Conservation (phyloP, 257 asterid genomes). For the Paraleonurus japonicus region DNA sequence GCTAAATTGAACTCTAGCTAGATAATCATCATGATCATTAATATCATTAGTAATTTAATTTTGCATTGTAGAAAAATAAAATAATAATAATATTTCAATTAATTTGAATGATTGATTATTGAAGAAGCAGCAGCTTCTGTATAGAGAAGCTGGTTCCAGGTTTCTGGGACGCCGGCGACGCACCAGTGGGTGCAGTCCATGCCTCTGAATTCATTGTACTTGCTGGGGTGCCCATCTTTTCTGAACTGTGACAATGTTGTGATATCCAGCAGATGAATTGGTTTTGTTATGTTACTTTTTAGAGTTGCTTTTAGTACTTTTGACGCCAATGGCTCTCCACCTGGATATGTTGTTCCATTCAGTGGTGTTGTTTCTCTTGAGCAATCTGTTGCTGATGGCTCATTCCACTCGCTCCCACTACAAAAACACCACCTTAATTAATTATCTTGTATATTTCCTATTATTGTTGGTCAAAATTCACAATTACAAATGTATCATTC, state of each 20-base stretch:
- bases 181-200: constrained; percentile 81
- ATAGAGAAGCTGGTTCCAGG: constrained; percentile 62
- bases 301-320: constrained; percentile 40
- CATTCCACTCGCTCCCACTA: constrained; percentile 62
- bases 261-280: constrained; percentile 44
- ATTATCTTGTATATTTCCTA: no score
- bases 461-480: no score
- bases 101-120: no score
- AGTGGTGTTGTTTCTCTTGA: constrained; percentile 42
- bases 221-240: constrained; percentile 60
- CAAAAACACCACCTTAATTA: no score
- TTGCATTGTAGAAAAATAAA: no score
- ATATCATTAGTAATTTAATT: no score
- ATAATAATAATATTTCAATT: no score
- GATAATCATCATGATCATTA: no score
- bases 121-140: constrained; percentile 23
- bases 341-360: constrained; percentile 44
- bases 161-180: constrained; percentile 59
- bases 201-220: constrained; percentile 33
- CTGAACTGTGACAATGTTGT: constrained; percentile 57
- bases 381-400: constrained; percentile 35
- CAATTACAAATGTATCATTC: no score
- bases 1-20: no score
- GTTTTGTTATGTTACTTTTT: constrained; percentile 7
- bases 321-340: constrained; percentile 40